Evolutionary conservation across 805 yeast genomes (phyloP).

Genomic region (Clavispora vitiphila): DNA sequence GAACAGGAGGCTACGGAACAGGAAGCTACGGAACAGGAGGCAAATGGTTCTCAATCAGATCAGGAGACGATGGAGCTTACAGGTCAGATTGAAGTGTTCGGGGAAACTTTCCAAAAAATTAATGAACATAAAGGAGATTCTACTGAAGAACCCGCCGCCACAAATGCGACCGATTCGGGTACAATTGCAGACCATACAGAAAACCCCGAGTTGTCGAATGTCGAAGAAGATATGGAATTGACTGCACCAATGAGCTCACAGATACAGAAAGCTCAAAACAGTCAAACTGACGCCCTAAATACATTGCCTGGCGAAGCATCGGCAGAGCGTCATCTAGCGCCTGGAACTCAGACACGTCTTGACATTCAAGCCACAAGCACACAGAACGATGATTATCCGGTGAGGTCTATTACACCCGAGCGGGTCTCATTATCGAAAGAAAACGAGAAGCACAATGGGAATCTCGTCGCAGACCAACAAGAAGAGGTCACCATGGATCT

Average conservation of each 20-base stretch:
- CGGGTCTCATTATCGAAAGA: no score
- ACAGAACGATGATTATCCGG: background rate
- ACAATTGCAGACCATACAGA: background rate
- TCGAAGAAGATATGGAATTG: slow-evolving; percentile 12
- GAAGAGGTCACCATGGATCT: slow-evolving; percentile 14
- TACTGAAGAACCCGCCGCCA: no score
- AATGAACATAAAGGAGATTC: no score
- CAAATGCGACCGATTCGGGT: no score
- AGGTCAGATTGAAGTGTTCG: slow-evolving; percentile 9
- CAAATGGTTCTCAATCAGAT: slow-evolving; percentile 5
- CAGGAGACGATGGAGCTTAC: slow-evolving; percentile 31
- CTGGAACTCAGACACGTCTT: slow-evolving; percentile 7
- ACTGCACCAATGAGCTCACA: slow-evolving; percentile 7
- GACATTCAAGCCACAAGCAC: background rate
- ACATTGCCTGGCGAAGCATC: background rate
- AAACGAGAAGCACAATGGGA: background rate
- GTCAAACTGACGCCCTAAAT: background rate
- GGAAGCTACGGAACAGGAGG: no score
- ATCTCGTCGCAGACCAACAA: slow-evolving; percentile 1
- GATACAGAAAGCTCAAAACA: background rate
- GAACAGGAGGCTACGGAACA: no score
- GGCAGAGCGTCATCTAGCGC: slow-evolving; percentile 3
- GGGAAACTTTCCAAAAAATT: no score
- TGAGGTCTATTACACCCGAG: no score
- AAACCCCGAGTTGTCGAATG: background rate